phyloP scores from a whole-genome alignment of 2,329 filamentous ascomycete species.

The Pseudogymnoascus sp. region DNA sequence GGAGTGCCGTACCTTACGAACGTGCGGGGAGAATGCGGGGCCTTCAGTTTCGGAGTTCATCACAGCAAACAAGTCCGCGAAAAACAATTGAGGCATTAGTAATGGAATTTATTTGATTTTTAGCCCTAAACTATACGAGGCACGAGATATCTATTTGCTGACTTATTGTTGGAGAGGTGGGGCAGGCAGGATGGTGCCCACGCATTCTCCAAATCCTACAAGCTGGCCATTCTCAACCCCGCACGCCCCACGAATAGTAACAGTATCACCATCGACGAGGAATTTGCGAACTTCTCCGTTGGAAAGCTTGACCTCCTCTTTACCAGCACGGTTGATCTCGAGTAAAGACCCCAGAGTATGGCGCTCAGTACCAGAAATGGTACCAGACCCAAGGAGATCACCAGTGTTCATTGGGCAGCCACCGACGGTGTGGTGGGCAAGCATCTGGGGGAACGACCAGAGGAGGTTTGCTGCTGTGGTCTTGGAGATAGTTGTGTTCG shows the following conservation, averaged over 20 bases:
- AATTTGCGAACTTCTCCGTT: conserved; percentile 65
- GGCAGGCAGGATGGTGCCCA: conserved; percentile 47
- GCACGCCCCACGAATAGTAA: conserved; percentile 60
- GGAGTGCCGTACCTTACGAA: not conserved
- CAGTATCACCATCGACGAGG: conserved; percentile 66
- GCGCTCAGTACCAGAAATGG: conserved; percentile 61
- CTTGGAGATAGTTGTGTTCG: conserved; percentile 51
- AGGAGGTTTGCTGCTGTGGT: conserved; percentile 62
- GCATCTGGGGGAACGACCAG: conserved; percentile 81
- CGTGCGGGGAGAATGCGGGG: not conserved
- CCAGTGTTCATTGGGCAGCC: conserved; percentile 70
- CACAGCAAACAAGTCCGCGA: not conserved
- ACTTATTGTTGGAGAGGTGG: conserved; percentile 7
- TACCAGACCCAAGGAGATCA: conserved; percentile 72
- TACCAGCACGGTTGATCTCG: conserved; percentile 67
- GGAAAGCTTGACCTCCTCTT: conserved; percentile 53
- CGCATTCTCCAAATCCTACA: conserved; percentile 72
- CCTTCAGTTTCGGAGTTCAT: not conserved
- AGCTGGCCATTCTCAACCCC: conserved; percentile 56
- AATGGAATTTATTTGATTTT: not conserved
- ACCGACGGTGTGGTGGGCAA: conserved; percentile 70
- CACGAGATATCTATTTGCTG: not conserved
- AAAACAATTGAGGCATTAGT: not conserved
- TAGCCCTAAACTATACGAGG: not conserved
- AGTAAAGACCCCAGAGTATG: conserved; percentile 61